Conservation (phyloP, 805 yeast species). For the Saccharomycopsis fodiens region DNA sequence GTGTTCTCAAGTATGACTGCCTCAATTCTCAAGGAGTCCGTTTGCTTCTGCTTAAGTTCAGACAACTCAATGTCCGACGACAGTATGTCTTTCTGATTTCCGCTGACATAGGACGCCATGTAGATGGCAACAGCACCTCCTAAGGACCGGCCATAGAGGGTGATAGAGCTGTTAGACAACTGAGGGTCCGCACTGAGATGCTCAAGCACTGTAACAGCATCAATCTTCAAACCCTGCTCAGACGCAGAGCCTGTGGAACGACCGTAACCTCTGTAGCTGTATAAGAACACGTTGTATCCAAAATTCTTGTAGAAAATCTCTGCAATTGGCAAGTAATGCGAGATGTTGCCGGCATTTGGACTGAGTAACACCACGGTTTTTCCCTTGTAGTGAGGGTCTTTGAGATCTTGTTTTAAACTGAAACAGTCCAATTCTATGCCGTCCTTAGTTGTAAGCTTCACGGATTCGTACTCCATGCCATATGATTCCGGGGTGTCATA, state of each 20-base stretch:
- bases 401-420: conserved; percentile 44
- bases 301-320: conserved; percentile 53
- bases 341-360: conserved; percentile 96
- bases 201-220: conserved; percentile 65
- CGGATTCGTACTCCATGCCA: conserved; percentile 58
- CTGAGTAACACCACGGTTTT: conserved; percentile 73
- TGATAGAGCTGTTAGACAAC: conserved; percentile 43
- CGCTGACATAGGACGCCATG: conserved; percentile 54
- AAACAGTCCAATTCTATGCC: conserved; percentile 62
- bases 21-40: conserved; percentile 22
- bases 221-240: conserved; percentile 74
- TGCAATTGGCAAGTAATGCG: conserved; percentile 80
- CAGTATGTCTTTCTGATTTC: background rate
- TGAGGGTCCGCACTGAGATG: conserved; percentile 48
- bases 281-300: conserved; percentile 71
- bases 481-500: conserved; percentile 75
- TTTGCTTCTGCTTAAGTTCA: background rate
- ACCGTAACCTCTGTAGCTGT: conserved; percentile 91
- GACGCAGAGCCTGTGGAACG: conserved; percentile 65
- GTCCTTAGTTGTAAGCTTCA: conserved; percentile 58
- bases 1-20: conserved; percentile 84
- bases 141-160: conserved; percentile 80
- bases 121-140: conserved; percentile 95
- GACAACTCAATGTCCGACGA: background rate
- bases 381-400: conserved; percentile 33